Evolutionary conservation across 352 stramenopile species (phyloP), one percentile per base, ranked within the genome.

Genomic region (Phytophthora pluvialis): DNA sequence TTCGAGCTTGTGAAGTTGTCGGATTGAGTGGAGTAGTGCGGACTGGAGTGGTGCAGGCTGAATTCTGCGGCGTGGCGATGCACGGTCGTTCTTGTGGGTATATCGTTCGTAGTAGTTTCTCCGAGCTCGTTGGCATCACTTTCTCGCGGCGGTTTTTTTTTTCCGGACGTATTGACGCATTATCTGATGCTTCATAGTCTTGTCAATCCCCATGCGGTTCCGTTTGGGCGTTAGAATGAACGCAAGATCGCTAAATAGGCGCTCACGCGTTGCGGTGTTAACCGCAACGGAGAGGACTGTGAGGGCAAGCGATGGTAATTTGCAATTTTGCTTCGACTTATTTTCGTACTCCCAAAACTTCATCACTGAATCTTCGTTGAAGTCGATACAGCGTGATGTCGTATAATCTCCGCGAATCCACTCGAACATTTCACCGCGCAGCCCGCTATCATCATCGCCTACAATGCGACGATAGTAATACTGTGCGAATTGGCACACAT

Each of bases 211-310:
- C 42, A 48, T 33, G 13, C 42, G 42, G 16, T 48, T 48, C 4
- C 42, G 11, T n/a, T 32, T 48, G 4, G 7, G 42, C n/a, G 42
- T 48, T 4, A 18, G 53, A 32, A 73, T 72, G 4, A 58, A 18
- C 5, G 42, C 54, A 11, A 77, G 44, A 21, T 67, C 54, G 29
- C 58, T 77, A 35, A 73, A 77, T 8, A 67, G 40, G 0, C 63
- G 58, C 31, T 73, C 69, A 46, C 69, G 73, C 7, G 59, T 77
- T 25, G 69, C 63, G 1, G 48, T 73, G 33, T 77, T 75, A 26
- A 75, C 55, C 25, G 56, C 45, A 53, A 72, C 67, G 0, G 59
- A 73, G 35, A 73, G 36, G 6, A n/a, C 70, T 9, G 31, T 29
- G 4, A 69, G 33, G 10, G 48, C 59, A 32, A 77, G 55, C 29